Evolutionary conservation across 768 basidiomycete genomes (phyloP).

Genomic region (Xerocomus potaroensis): DNA sequence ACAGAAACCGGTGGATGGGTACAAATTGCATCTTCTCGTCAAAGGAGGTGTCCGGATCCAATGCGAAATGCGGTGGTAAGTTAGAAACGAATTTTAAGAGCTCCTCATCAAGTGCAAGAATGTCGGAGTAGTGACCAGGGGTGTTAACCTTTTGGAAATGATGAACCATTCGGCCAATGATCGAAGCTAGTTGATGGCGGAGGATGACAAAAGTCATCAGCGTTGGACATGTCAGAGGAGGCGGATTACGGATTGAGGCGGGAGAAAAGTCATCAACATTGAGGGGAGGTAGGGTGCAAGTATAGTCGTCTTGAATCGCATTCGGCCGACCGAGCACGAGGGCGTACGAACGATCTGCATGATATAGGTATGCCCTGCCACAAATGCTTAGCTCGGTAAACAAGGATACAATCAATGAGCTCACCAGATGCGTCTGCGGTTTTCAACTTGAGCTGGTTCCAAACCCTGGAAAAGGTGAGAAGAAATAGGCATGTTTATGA

Average conservation of each 20-base stretch:
- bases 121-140: slow-evolving; percentile 78
- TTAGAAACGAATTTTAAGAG: slow-evolving; percentile 68
- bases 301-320: slow-evolving; percentile 86
- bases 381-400: slow-evolving; percentile 6
- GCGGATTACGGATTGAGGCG: slow-evolving; percentile 43
- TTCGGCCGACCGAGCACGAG: slow-evolving; percentile 87
- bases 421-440: slow-evolving; percentile 86
- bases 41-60: slow-evolving; percentile 72
- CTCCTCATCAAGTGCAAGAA: slow-evolving; percentile 77
- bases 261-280: slow-evolving; percentile 60
- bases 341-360: slow-evolving; percentile 90
- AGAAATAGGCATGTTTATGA: background rate
- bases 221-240: slow-evolving; percentile 68
- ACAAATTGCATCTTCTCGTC: slow-evolving; percentile 65
- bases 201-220: slow-evolving; percentile 86
- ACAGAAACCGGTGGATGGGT: slow-evolving; percentile 81
- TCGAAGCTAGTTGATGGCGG: slow-evolving; percentile 72
- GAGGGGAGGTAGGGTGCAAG: slow-evolving; percentile 72
- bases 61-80: slow-evolving; percentile 75
- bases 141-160: slow-evolving; percentile 87
- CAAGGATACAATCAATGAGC: background rate
- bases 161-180: slow-evolving; percentile 88
- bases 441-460: slow-evolving; percentile 75
- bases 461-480: slow-evolving; percentile 46
- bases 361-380: slow-evolving; percentile 81